Percentiles rank a stretch among this genome's conserved stretches.
Conservation (phyloP, 2,329 filamentous ascomycete species). For the Exophiala sp. region DNA sequence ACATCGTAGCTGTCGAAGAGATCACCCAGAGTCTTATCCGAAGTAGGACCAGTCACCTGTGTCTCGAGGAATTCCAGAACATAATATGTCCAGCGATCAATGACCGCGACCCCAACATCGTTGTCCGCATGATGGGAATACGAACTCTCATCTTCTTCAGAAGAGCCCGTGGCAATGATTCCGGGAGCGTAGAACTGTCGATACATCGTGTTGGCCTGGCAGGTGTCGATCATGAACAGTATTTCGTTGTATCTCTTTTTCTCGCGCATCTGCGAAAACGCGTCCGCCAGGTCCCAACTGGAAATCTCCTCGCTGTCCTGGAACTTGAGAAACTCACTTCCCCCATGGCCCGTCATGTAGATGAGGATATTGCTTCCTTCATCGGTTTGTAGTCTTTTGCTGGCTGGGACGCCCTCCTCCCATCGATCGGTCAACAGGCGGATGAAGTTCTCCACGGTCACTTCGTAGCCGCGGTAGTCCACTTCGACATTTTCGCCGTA, state of each 20-base stretch:
- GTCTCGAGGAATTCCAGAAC: conserved; percentile 94
- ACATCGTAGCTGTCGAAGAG: conserved; percentile 95
- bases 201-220: conserved; percentile 99
- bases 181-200: conserved; percentile 96
- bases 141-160: conserved; percentile 88
- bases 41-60: conserved; percentile 76
- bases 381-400: conserved; percentile 88
- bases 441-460: conserved; percentile 98
- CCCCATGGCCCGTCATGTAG: conserved; percentile 98
- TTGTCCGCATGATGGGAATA: conserved; percentile 98
- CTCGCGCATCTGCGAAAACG: conserved; percentile 99
- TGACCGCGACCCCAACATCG: conserved; percentile 95
- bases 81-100: conserved; percentile 98
- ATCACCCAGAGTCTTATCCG: conserved; percentile 84
- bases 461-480: conserved; percentile 95
- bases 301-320: conserved; percentile 97
- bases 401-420: conserved; percentile 87
- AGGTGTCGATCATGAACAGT: conserved; percentile 99
- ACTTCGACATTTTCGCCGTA: conserved; percentile 99
- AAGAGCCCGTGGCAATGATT: conserved; percentile 95
- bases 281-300: conserved; percentile 90
- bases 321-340: conserved; percentile 97
- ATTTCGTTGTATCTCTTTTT: conserved; percentile 99
- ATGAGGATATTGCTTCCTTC: conserved; percentile 95
- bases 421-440: conserved; percentile 88